Evolutionary conservation across 345 rosid species (phyloP).

Genomic region (Kandelia obovata): DNA sequence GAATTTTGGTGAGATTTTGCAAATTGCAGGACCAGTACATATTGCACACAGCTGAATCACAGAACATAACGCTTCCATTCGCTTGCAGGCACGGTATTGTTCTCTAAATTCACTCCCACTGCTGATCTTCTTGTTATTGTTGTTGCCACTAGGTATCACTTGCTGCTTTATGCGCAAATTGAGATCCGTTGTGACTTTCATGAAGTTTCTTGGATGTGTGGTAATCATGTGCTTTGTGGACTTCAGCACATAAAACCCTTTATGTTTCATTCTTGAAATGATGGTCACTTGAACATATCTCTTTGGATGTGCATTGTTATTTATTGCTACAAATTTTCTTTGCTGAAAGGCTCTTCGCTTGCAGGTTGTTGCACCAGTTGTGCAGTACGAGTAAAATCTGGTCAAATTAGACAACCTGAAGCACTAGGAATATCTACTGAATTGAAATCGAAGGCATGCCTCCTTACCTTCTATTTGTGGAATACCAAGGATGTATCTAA

Average conservation of each 20-base stretch:
- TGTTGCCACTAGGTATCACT: no score
- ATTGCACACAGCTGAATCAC: constrained; percentile 86
- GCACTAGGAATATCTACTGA: constrained; percentile 95
- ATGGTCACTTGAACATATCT: not conserved
- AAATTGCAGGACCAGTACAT: constrained; percentile 89
- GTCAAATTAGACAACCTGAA: constrained; percentile 85
- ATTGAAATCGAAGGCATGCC: constrained; percentile 72
- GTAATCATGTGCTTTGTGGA: not conserved
- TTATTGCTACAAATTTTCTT: constrained; percentile 5
- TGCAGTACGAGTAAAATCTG: constrained; percentile 88
- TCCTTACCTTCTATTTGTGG: constrained; percentile 1
- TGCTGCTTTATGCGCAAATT: not conserved
- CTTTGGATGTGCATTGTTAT: not conserved
- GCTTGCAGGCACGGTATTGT: constrained; percentile 95
- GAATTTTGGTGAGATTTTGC: no score
- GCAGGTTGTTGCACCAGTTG: constrained; percentile 98
- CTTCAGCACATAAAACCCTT: not conserved
- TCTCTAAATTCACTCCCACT: no score
- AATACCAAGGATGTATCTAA: not conserved
- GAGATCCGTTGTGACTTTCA: not conserved
- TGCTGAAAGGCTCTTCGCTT: constrained; percentile 11
- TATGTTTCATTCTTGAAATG: not conserved
- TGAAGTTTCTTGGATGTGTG: not conserved
- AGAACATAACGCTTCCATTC: constrained; percentile 78
- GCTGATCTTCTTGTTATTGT: no score